Evolutionary conservation across 225 moss, liverwort and hornwort genomes (phyloP), one percentile per base, ranked within the genome.

Genomic region (Pleurozium schreberi): DNA sequence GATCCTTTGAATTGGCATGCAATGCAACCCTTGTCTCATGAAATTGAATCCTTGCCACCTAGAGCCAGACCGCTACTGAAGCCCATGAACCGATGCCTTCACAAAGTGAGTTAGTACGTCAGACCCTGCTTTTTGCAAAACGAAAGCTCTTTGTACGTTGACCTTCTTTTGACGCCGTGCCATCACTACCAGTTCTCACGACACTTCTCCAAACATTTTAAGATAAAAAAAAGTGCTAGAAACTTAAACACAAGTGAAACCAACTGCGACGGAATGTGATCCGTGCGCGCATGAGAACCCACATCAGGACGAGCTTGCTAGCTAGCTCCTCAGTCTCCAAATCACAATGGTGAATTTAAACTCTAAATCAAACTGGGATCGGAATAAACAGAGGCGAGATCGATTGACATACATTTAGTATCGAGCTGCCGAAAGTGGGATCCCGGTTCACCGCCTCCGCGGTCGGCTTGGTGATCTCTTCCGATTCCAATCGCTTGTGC

Each of bases 341-440:
- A 80, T 13, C 27, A 19, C 59, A 19, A 59, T 18, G 30, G 59
- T 12, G 42, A 42, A 19, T 8, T 28, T 5, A 58, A 80, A 47
- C 20, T 34, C 58, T 33, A 45, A 25, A 22, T 18, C 5, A 11
- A 64, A 73, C 27, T 27, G 33, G 18, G 18, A 84, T 28, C 70
- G 12, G 11, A 30, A 12, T 30, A 2, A 42, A 19, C 42, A 60
- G 42, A 66, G 75, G 43, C 36, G 50, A 33, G 59, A 40, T 68
- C 55, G 27, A 42, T 43, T 28, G 42, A 69, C 45, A 52, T 83
- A 92, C 92, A 62, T 52, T 78, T 65, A 92, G 88, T 45, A 92
- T 19, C 59, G 83, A 76, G 88, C 90, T 90, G 50, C 90, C 90
- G 79, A 92, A 92, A 83, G 77, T 90, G 43, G 79, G 92, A 58